Base-by-base conservation (phyloP, 352 stramenopile species). In the Peronospora destructor region DNA sequence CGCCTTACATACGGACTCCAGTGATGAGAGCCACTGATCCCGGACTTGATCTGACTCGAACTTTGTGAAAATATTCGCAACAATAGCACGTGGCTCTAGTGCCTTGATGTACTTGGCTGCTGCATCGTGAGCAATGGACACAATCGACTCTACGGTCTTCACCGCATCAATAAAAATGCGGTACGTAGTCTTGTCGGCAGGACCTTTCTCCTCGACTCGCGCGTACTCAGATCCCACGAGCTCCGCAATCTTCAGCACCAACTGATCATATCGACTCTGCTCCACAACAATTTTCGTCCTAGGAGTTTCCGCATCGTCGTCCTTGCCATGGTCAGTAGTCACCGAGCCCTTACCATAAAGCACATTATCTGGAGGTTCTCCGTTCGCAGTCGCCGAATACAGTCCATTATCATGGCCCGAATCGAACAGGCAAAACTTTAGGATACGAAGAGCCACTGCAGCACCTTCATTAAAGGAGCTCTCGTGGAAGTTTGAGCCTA, bases 341-440 rank as follows among this genome's bases (percentile, higher is more conserved):
- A 59, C 30, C 9, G 45, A 57, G 49, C 56, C 56, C 34, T 50
- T 59, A 8, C 52, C 56, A 13, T 30, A 37, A 49, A 64, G 28
- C 2, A 38, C 53, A 2, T 69, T 56, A 25, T 60, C 45, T 3
- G 39, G 26, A 16, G 34, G 21, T 23, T 66, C 45, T 30, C 52
- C 67, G 44, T 62, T 64, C 30, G 56, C 45, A 16, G 55, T 62
- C 21, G 44, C 49, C n/a, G 59, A 79, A 29, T 76, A 76, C 38
- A 65, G 51, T 11, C 50, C 49, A n/a, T 81, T 70, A 38, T 67
- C 71, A 40, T 77, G 67, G 5, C 69, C 72, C 30, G 79, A 74
- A 50, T 87, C 76, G 40, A 94, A 91, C 40, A 91, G 56, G 37
- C 80, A 91, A 48, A 85, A 90, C 41, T 88, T 90, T 36, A 94